Evolutionary conservation across 257 asterid species (phyloP), one percentile per base, ranked within the genome.

Genomic region (Fraxinus quadrangulata): DNA sequence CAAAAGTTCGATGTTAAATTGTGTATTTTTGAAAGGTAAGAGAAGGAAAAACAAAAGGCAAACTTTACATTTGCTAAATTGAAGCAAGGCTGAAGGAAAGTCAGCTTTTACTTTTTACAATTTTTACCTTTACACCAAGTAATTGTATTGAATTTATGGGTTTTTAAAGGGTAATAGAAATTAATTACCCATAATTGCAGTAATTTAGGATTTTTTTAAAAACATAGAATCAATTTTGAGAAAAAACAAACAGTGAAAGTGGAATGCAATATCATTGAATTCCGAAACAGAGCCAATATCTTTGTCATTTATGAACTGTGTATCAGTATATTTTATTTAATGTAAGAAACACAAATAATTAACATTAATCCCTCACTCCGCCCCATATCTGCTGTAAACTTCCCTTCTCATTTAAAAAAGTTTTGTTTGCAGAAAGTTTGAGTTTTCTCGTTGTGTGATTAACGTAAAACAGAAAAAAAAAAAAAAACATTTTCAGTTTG

Each of bases 251-350:
- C 65, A 56, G 75, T 74, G 86, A 51, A 71, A 76, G 69, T 59
- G 67, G 23, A 23, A 74, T 74, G 61, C 84, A 77, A 80, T 71
- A 42, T 45, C 40, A 47, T 78, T 85, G 82, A 83, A 75, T 79
- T 80, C 68, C 66, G 73, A 72, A 79, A 42, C 45, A 51, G 59
- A 65, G 65, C 76, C 61, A 34, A 76, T 81, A 84, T 84, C 83
- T 78, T 70, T 70, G 61, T 78, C 85, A 89, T 84, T 86, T 77
- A 89, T 83, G 83, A 80, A 74, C 83, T 71, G 80, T 78, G 86
- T 63, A 80, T 71, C 86, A 74, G 71, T 70, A 67, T 45, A 36
- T 36, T 37, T 66, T 37, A 3, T 75, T 28, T 74, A 73, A 81
- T 21, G 31, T n/a, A 61, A 61, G 30, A 59, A 59, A 59, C 72